Conservation (phyloP, 371 early-diverging fungal species). For the Mucor circinelloides region DNA sequence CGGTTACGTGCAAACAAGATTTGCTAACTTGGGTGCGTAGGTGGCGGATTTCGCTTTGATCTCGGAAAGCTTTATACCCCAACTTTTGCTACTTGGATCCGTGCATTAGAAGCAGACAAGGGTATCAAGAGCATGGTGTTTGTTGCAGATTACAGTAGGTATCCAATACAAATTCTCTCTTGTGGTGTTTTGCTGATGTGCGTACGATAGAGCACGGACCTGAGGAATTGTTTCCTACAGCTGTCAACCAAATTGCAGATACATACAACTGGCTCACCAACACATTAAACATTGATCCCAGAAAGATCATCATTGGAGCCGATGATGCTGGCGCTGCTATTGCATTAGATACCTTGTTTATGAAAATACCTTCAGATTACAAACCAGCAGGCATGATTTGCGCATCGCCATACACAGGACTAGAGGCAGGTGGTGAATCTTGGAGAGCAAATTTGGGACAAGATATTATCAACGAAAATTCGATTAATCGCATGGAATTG, state of each 20-base stretch:
- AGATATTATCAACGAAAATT: constrained; percentile 36
- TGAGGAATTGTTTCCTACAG: constrained; percentile 32
- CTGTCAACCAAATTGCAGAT: constrained; percentile 33
- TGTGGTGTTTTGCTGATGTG: not conserved
- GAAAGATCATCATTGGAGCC: constrained; percentile 28
- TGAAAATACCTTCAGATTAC: constrained; percentile 14
- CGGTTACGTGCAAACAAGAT: not conserved
- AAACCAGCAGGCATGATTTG: constrained; percentile 36
- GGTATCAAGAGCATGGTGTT: constrained; percentile 39
- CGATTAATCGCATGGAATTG: constrained; percentile 40
- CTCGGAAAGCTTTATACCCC: constrained; percentile 34
- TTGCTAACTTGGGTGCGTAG: constrained; percentile 8
- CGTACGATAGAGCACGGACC: constrained; percentile 29
- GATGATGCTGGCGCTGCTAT: constrained; percentile 47
- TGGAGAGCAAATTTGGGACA: constrained; percentile 37
- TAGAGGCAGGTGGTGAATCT: constrained; percentile 46
- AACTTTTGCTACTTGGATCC: constrained; percentile 39
- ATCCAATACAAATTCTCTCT: not conserved
- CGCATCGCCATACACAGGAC: constrained; percentile 48
- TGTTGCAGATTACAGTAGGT: constrained; percentile 43
- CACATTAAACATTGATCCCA: constrained; percentile 25
- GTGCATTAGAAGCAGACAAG: constrained; percentile 42
- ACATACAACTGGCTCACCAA: constrained; percentile 36
- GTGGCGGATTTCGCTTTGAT: constrained; percentile 47
- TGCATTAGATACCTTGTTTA: constrained; percentile 35